phyloP scores from a whole-genome alignment of 2,329 filamentous ascomycete genomes.

The Fusarium sp. region DNA sequence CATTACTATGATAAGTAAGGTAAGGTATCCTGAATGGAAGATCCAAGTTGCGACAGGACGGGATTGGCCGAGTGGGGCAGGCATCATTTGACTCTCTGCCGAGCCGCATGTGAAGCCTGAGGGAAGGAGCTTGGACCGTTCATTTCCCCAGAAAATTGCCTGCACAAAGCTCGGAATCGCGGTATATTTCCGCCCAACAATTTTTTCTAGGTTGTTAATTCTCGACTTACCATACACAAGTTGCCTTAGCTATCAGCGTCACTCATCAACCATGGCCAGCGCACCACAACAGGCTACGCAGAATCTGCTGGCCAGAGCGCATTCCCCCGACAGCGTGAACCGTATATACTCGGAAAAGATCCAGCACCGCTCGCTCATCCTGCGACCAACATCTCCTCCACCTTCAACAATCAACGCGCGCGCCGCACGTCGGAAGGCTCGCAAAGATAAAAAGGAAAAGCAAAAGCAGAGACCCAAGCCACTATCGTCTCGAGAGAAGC shows the following conservation, averaged over 20 bases:
- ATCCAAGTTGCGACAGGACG: conserved; percentile 34
- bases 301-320: conserved; percentile 77
- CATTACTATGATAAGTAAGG: neutral
- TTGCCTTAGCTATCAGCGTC: neutral
- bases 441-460: conserved; percentile 56
- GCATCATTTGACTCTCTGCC: conserved; percentile 27
- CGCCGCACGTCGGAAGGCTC: conserved; percentile 62
- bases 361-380: conserved; percentile 80
- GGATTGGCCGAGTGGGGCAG: conserved; percentile 37
- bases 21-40: conserved; percentile 3
- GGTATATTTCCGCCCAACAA: conserved; percentile 27
- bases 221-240: neutral
- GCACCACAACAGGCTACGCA: conserved; percentile 58
- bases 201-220: neutral
- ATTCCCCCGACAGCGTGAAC: conserved; percentile 75
- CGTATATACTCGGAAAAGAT: conserved; percentile 85
- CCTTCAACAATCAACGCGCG: conserved; percentile 64
- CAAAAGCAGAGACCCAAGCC: conserved; percentile 68
- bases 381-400: conserved; percentile 78
- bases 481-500: conserved; percentile 81
- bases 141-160: conserved; percentile 32
- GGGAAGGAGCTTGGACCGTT: conserved; percentile 16
- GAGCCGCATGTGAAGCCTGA: conserved; percentile 42
- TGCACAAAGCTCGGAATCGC: conserved; percentile 14
- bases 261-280: conserved; percentile 46